Percentiles rank a stretch among this genome's conserved stretches.
Evolutionary conservation across 2,329 filamentous ascomycete species (phyloP).

Genomic region (Sarocladiaceae sp.): DNA sequence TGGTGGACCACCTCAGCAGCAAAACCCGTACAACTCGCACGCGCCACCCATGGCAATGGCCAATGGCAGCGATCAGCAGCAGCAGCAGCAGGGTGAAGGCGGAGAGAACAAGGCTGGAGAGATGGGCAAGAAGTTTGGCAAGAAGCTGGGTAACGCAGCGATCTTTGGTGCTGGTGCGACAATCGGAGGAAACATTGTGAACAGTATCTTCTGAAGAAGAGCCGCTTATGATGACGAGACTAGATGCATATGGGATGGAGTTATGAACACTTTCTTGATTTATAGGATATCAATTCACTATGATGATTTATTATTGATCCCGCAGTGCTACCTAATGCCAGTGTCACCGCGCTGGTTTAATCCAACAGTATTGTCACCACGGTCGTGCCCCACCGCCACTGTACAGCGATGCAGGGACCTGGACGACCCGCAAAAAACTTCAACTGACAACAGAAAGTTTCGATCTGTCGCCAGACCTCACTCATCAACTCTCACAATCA

Average conservation of each 20-base stretch:
- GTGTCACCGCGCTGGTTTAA: no score
- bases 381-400: conserved; percentile 1
- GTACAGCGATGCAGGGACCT: neutral
- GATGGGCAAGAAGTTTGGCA: conserved; percentile 91
- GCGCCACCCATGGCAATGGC: conserved; percentile 73
- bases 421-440: conserved; percentile 1
- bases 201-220: conserved; percentile 70
- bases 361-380: no score
- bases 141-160: conserved; percentile 77
- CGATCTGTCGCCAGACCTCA: neutral
- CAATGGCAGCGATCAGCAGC: conserved; percentile 41
- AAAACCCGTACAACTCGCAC: conserved; percentile 62
- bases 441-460: neutral
- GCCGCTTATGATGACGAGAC: neutral
- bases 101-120: conserved; percentile 61
- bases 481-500: neutral
- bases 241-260: neutral
- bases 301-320: no score
- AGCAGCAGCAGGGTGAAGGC: conserved; percentile 35
- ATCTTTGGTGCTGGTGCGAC: conserved; percentile 93
- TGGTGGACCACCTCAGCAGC: conserved; percentile 40
- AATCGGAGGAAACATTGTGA: conserved; percentile 84
- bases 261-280: no score
- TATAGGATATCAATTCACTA: no score
- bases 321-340: no score